A percentile compares a stretch with the other conserved stretches of the same genome.
phyloP scores from a whole-genome alignment of 768 basidiomycete species.

The Tylopilus plumbeoviolaceoides region DNA sequence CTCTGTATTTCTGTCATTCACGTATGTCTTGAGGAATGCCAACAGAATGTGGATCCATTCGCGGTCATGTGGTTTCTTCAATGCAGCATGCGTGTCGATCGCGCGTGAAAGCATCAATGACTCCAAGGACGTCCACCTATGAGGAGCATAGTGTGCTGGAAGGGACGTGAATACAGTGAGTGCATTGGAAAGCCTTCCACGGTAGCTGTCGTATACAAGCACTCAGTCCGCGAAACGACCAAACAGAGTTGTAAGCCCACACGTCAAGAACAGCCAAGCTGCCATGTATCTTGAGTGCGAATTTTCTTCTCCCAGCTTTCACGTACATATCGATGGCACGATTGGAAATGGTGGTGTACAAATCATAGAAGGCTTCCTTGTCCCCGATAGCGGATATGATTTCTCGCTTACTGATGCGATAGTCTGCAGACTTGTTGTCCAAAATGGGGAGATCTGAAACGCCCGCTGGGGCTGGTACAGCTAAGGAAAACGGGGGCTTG shows the following conservation, averaged over 20 bases:
- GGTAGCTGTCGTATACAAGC: constrained; percentile 47
- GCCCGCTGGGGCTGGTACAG: constrained; percentile 23
- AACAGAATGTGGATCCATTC: constrained; percentile 82
- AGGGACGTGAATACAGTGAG: constrained; percentile 71
- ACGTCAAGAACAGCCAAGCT: constrained; percentile 84
- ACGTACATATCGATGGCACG: constrained; percentile 83
- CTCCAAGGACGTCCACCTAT: constrained; percentile 77
- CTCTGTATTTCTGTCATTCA: constrained; percentile 50
- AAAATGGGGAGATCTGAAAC: constrained; percentile 13
- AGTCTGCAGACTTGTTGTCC: constrained; percentile 21
- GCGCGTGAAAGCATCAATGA: constrained; percentile 75
- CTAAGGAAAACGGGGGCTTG: constrained; percentile 66
- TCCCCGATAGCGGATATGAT: constrained; percentile 55
- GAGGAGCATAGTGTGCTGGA: constrained; percentile 82
- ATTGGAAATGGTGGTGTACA: constrained; percentile 73
- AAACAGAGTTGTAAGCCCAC: constrained; percentile 47
- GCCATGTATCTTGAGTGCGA: constrained; percentile 81
- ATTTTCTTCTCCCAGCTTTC: constrained; percentile 78
- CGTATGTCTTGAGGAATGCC: constrained; percentile 69
- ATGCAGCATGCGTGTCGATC: constrained; percentile 57
- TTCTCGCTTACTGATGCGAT: constrained; percentile 53
- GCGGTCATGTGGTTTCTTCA: constrained; percentile 56
- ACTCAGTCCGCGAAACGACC: constrained; percentile 8
- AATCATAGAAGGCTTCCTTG: constrained; percentile 63
- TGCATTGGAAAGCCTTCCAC: constrained; percentile 58